These are phyloP conservation scores for Tetrahymena malaccensis DNA, from an alignment of 73 alveolate genomes.

Conservation along the genomic window DNA sequence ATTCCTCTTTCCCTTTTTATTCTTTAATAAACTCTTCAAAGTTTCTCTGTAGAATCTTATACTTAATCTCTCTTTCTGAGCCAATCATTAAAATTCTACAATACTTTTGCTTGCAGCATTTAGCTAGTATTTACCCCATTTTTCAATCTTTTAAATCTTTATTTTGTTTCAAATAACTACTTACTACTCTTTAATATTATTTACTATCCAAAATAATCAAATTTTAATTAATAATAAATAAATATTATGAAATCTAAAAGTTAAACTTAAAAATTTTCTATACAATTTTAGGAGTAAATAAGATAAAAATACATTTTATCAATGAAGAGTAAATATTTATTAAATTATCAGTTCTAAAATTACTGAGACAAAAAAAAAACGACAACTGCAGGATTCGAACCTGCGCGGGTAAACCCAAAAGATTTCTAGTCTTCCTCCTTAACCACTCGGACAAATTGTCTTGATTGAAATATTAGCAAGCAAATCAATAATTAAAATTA, in stretches of 20 bases:
- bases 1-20: background rate
- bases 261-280: too few species aligned
- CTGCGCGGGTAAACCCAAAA: constrained; percentile 57
- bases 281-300: too few species aligned
- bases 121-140: background rate
- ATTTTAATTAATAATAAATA: too few species aligned
- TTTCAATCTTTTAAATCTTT: background rate
- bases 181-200: background rate
- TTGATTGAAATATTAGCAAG: background rate
- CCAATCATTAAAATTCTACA: background rate
- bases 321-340: too few species aligned
- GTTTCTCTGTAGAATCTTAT: background rate
- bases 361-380: constrained; percentile 3
- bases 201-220: too few species aligned
- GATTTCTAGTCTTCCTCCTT: constrained; percentile 57
- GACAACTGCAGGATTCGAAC: constrained; percentile 64
- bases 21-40: background rate
- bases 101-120: background rate
- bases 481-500: too few species aligned
- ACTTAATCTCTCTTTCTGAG: background rate
- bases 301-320: too few species aligned
- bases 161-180: background rate
- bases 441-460: constrained; percentile 62
- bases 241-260: too few species aligned
- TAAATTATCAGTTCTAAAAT: too few species aligned